Base-by-base conservation (phyloP, 2,329 filamentous ascomycete species). In the Didymellaceae sp. region DNA sequence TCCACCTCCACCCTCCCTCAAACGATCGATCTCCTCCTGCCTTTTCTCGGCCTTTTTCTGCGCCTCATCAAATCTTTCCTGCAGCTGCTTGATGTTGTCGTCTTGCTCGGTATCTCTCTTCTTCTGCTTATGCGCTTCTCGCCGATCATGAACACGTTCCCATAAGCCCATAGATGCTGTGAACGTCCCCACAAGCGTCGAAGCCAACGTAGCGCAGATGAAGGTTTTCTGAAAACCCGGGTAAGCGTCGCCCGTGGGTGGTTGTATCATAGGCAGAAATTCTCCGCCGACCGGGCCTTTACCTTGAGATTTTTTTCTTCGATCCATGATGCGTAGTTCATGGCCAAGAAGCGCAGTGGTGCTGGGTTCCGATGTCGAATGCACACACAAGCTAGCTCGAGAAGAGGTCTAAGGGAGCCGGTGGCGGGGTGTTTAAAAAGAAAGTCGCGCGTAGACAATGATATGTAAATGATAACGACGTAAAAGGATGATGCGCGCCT, bases 301-400 rank as follows among this genome's bases (percentile, higher is more conserved):
- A 73, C 71, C 60, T 76, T 76, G 61, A 75, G 70, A 49, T 75
- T 75, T 56, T 75, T 73, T 65, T 76, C 74, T 65, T 76, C 73
- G 46, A 76, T 76, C 73, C 74, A 75, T 59, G 74, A 75, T 57
- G 73, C 63, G 66, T 75, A 76, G 53, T 75, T 75, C 74, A 76
- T 77, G 44, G 53, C 70, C 59, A 52, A 53, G 38, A 35, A 14
- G 13, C 13, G 30, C 43, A 21, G 21, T 31, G 24, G 42, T 43
- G 38, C 26, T 45, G 30, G 45, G 38, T 35, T 50, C 39, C 33
- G 28, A 34, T 17, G 14, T 38, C 14, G 16, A 16, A 46, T 32
- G 45, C 45, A 50, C 45, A 42, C 48, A 26, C n/a, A 20, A 37
- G 3, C 35, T 40, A n/a, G 40, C 18, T 16, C 22, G 32, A 26